These are phyloP conservation scores for Diplogelasinospora grovesii DNA, from an alignment of 495 filamentous ascomycete genomes.

Conservation along the genomic window DNA sequence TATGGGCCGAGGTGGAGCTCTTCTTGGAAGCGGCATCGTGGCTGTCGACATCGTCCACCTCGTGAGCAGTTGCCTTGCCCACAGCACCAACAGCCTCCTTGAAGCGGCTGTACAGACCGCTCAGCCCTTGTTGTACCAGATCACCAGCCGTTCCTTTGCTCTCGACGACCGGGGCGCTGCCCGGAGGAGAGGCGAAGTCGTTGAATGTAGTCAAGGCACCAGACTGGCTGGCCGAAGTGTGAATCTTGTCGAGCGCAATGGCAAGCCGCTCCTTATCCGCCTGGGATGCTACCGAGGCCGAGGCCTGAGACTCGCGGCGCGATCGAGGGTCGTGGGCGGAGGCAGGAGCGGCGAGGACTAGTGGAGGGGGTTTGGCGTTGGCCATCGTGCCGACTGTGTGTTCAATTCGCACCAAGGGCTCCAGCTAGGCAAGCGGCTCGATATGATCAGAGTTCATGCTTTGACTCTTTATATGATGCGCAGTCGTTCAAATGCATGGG, in stretches of 20 bases:
- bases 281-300: conserved; percentile 47
- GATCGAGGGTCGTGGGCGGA: conserved; percentile 24
- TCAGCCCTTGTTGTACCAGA: conserved; percentile 71
- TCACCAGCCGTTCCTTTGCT: conserved; percentile 64
- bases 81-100: conserved; percentile 65
- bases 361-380: conserved; percentile 13
- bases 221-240: conserved; percentile 72
- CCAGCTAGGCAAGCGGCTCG: neutral
- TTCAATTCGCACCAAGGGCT: neutral
- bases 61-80: conserved; percentile 50
- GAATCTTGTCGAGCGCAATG: conserved; percentile 75
- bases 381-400: conserved; percentile 14
- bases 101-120: conserved; percentile 76
- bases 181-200: conserved; percentile 64
- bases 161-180: conserved; percentile 47
- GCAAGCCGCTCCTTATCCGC: conserved; percentile 65
- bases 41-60: conserved; percentile 26
- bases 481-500: too few relatives aligned
- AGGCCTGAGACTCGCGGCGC: conserved; percentile 59
- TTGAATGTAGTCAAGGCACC: conserved; percentile 81
- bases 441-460: conserved; percentile 1
- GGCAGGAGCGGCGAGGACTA: conserved; percentile 9
- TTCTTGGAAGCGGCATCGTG: conserved; percentile 31
- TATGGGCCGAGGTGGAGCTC: conserved; percentile 26
- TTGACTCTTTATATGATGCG: too few relatives aligned